Conservation (phyloP, 1,284 basidiomycete species). For the Peniophora sp. region DNA sequence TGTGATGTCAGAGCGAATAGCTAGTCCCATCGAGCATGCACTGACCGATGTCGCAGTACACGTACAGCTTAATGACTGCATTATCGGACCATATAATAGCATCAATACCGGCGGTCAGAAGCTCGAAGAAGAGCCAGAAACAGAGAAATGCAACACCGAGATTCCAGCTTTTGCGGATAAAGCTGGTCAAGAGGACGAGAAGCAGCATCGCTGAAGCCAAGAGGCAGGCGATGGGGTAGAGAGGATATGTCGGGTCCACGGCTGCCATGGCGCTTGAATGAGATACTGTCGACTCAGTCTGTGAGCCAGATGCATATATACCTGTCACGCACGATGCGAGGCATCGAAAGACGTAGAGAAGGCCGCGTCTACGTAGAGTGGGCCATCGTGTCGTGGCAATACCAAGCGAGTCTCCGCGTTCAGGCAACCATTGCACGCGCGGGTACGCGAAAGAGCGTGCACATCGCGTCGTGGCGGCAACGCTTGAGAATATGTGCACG, state of each 20-base stretch:
- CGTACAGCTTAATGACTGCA: not conserved
- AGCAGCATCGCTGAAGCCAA: not conserved
- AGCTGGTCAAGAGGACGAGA: not conserved
- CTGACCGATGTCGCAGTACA: not conserved
- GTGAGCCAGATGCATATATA: too few species aligned
- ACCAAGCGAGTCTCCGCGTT: too few species aligned
- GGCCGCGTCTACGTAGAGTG: too few species aligned
- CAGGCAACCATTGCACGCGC: too few species aligned
- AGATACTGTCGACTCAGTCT: too few species aligned
- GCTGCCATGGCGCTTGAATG: not conserved
- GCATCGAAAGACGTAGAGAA: too few species aligned
- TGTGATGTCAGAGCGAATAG: too few species aligned
- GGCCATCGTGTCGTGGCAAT: too few species aligned
- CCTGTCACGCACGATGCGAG: too few species aligned
- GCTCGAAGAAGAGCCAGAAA: not conserved
- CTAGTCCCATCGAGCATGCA: not conserved
- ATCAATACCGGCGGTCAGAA: not conserved
- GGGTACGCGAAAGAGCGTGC: too few species aligned
- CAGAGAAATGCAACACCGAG: not conserved
- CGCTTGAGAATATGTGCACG: too few species aligned
- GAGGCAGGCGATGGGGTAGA: not conserved
- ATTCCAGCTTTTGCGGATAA: not conserved
- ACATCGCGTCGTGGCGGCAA: too few species aligned
- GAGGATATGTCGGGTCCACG: not conserved
- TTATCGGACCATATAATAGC: not conserved